Evolutionary conservation across 257 asterid species (phyloP), one percentile per base, ranked within the genome.

Genomic region (Petrea volubilis): DNA sequence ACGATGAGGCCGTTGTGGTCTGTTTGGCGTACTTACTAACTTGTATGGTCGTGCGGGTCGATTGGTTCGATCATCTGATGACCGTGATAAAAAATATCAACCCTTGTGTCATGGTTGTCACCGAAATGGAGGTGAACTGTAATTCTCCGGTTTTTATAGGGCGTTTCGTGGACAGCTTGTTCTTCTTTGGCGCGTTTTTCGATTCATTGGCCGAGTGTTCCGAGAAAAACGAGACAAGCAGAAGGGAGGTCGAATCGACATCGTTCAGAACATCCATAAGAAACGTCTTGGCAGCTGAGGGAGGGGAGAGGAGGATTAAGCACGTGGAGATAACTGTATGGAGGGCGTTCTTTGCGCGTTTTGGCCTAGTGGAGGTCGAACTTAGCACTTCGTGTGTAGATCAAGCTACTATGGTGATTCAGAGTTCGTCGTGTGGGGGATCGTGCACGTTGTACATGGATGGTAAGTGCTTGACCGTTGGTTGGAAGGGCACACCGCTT

Each of bases 401-500:
- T 15, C 85, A 82, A 60, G 88, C 84, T 17, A 70, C 24, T 18
- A 6, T 85, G 51, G 76, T 80, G 70, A 73, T 72, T 5, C 78
- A 60, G 60, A 79, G 74, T 11, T 77, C 67, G 36, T 47, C 56
- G 5, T 70, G 67, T 64, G 77, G 83, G 33, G 78, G 81, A 58
- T 82, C 71, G 21, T 80, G 79, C 59, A 79, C 87, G 0, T 62
- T 82, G 4, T 70, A 76, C 25, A 67, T 11, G 77, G 85, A 81
- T 60, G 88, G 79, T 7, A 79, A 79, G 36, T 56, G 81, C 50
- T 68, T 84, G 36, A 64, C 57, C 3, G 40, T 84, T 38, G 90
- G 93, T 20, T 87, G 93, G 88, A 82, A 87, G 71, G 89, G 87
- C 23, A 82, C 81, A 5, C 84, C 86, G 23, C 65, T 78, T 25